Conservation (phyloP, 31 red algal genomes). For the Asparagopsis taxiformis region DNA sequence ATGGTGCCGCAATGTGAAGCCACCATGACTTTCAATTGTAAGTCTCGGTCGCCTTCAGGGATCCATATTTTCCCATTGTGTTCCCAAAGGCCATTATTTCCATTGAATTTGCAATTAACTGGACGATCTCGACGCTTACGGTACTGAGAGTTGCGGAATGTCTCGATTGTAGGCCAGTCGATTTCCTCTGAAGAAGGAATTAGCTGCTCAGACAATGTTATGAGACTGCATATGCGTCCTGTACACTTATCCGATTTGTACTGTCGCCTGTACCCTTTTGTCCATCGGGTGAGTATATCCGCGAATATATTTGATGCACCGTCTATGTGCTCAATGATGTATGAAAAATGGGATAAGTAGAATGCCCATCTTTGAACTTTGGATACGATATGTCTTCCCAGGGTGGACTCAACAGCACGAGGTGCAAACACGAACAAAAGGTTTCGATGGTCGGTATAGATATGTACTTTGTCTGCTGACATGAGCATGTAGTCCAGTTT, state of each 20-base stretch:
- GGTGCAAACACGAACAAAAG: too few species aligned
- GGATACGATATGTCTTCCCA: too few species aligned
- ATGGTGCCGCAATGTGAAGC: constrained; percentile 2
- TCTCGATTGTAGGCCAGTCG: not conserved
- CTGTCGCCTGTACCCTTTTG: not conserved
- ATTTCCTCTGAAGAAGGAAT: not conserved
- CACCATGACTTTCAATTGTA: constrained; percentile 4
- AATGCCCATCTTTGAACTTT: too few species aligned
- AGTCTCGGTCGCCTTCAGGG: not conserved
- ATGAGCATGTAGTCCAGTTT: too few species aligned
- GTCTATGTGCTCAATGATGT: constrained; percentile 1
- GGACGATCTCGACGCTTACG: not conserved
- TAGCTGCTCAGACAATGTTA: not conserved
- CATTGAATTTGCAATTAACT: not conserved
- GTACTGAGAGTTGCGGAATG: not conserved
- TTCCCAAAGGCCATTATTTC: not conserved
- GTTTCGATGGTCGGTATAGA: too few species aligned
- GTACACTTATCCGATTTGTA: not conserved
- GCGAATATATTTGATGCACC: not conserved
- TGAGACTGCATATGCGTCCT: not conserved
- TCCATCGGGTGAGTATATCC: constrained; percentile 6
- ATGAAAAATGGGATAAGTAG: not conserved
- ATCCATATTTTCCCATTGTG: constrained; percentile 5
- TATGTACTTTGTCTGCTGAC: too few species aligned
- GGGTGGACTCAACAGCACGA: too few species aligned